Base-by-base conservation (phyloP, 73 alveolate genomes). In the Paramecium octaurelia region DNA sequence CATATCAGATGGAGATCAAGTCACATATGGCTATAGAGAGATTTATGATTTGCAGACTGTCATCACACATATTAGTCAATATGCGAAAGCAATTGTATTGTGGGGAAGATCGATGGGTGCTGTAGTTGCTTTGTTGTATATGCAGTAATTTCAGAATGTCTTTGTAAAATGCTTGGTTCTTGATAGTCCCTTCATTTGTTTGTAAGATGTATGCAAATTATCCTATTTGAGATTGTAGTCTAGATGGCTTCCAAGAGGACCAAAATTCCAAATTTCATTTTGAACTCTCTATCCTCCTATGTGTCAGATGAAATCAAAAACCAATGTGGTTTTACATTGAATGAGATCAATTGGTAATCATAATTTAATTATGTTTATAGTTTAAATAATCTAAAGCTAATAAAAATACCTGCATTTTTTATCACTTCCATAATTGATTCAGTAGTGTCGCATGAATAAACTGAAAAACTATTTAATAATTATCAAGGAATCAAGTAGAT, bases 91-190 rank as follows among this genome's bases (percentile, higher is more conserved):
- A 8, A 80, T 80, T 0, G 57, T 80, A 44, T 44, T 80, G 21
- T 80, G 91, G 91, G 91, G 91, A 24, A 80, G 91, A 80, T 80
- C 91, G 20, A 80, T 80, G 91, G 91, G 91, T 24, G 43, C 91
- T 24, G 91, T 80, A 9, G 91, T 80, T 23, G 91, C 91, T n/a
- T 46, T 80, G 14, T 57, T 80, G 8, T 80, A 80, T 46, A 80
- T 80, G 91, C 58, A 80, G 24, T 43, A 80, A 80, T 80, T 44
- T 48, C 20, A 46, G 7, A 40, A 80, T 80, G 20, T 24, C 2
- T 24, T 20, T 24, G 91, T 80, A 12, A 42, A 31, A 24, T 12
- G 76, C 18, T 44, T 80, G 48, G 57, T 80, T 24, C 46, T 80
- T 21, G 91, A 80, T 18, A 80, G 91, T 48, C 91, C 91, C 14